Evolutionary conservation across 495 filamentous ascomycete species (phyloP).

Genomic region (Baudoinia panamericana): DNA sequence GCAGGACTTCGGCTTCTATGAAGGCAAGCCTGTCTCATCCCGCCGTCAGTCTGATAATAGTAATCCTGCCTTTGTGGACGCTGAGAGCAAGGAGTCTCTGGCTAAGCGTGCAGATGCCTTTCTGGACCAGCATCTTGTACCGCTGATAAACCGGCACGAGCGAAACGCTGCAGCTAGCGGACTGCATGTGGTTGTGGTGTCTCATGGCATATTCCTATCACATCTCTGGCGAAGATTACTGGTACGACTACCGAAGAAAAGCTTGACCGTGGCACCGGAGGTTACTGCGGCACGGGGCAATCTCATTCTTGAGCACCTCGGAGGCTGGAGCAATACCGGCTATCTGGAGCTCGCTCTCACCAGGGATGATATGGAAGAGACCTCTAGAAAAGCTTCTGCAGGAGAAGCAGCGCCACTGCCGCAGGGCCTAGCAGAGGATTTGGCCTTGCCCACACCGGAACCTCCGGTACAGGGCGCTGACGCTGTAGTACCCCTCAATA

Average conservation of each 20-base stretch:
- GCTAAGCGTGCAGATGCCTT: constrained; percentile 46
- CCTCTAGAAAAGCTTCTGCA: not conserved
- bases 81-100: constrained; percentile 56
- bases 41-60: constrained; percentile 19
- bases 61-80: constrained; percentile 34
- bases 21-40: constrained; percentile 41
- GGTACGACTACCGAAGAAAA: constrained; percentile 36
- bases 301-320: constrained; percentile 31
- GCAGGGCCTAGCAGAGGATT: not conserved
- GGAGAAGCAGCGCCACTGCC: not conserved
- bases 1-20: constrained; percentile 57
- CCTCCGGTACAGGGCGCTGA: too few species aligned
- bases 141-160: constrained; percentile 35
- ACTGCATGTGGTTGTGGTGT: constrained; percentile 49
- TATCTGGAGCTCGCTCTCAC: constrained; percentile 38
- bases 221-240: constrained; percentile 52
- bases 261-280: constrained; percentile 25
- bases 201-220: constrained; percentile 68
- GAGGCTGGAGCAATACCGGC: constrained; percentile 55
- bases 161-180: constrained; percentile 3
- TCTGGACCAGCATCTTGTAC: constrained; percentile 45
- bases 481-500: too few species aligned
- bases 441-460: too few species aligned
- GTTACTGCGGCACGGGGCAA: constrained; percentile 18
- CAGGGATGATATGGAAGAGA: not conserved